These are phyloP conservation scores for Nannizzia gypsea DNA, from an alignment of 2,329 filamentous ascomycete genomes.

Conservation along the genomic window DNA sequence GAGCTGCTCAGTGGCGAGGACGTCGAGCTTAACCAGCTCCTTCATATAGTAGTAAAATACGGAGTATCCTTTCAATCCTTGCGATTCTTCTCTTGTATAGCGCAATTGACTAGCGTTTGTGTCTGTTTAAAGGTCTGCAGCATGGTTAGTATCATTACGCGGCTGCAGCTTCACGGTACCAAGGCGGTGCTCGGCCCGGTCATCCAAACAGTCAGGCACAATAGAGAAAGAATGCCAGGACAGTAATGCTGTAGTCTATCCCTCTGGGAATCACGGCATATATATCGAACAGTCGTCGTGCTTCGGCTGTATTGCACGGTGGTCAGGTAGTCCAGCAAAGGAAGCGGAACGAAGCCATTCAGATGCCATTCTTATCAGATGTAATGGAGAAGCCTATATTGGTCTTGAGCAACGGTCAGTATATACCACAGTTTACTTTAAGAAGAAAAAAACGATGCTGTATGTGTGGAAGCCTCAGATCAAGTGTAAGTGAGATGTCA, in stretches of 20 bases:
- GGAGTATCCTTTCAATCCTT: neutral
- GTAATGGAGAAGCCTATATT: neutral
- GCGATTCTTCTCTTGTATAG: neutral
- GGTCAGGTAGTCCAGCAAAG: no score
- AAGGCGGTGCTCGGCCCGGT: neutral
- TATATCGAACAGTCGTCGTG: neutral
- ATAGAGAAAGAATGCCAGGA: neutral
- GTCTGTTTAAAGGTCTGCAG: neutral
- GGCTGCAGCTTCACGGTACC: neutral
- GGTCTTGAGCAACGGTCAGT: neutral
- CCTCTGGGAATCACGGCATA: neutral
- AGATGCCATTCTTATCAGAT: neutral
- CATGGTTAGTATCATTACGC: neutral
- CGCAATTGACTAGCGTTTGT: neutral
- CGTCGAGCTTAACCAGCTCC: no score
- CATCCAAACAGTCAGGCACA: neutral
- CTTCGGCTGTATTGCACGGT: neutral
- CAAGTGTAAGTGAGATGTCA: slow-evolving; percentile 36
- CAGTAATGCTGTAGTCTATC: neutral
- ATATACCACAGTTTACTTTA: neutral
- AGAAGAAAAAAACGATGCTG: neutral
- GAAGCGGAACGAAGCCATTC: neutral
- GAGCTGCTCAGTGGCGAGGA: neutral
- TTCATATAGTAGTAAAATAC: neutral
- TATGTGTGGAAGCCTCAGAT: slow-evolving; percentile 24